Evolutionary conservation across 1,284 basidiomycete species (phyloP).

Genomic region (Quambalaria eucalypti): DNA sequence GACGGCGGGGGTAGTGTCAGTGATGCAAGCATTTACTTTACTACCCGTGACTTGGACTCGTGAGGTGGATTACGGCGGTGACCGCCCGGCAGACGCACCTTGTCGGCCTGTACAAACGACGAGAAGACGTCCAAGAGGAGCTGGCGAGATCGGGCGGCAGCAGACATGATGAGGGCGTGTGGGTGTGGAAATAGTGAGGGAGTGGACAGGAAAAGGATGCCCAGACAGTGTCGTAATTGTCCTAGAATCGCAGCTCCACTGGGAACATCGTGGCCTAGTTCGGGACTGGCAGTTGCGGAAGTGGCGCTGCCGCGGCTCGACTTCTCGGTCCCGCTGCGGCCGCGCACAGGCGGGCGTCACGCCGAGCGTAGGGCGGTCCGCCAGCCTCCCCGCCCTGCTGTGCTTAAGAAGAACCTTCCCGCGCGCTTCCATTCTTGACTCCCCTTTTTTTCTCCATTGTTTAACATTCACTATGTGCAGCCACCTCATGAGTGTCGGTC

Average conservation of each 20-base stretch:
- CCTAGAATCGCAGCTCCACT: background rate
- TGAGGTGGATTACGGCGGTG: background rate
- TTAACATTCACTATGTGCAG: background rate
- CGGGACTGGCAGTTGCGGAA: no score
- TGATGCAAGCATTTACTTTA: no score
- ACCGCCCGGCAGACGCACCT: background rate
- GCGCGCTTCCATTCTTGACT: no score
- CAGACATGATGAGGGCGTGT: background rate
- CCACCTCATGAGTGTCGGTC: conserved; percentile 2
- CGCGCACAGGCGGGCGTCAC: background rate
- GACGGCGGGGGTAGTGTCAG: no score
- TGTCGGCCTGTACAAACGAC: background rate
- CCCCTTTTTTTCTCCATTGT: background rate
- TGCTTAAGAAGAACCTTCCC: background rate
- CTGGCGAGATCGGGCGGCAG: background rate
- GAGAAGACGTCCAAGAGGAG: background rate
- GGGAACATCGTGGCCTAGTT: background rate
- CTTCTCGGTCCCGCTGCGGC: no score
- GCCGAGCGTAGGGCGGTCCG: background rate
- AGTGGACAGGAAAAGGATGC: background rate
- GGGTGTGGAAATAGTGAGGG: background rate
- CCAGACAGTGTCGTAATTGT: background rate
- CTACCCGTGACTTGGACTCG: no score
- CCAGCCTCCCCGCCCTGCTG: background rate
- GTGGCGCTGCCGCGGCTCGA: no score